These are phyloP conservation scores for Isatis tinctoria DNA, from an alignment of 345 rosid genomes.

Conservation along the genomic window DNA sequence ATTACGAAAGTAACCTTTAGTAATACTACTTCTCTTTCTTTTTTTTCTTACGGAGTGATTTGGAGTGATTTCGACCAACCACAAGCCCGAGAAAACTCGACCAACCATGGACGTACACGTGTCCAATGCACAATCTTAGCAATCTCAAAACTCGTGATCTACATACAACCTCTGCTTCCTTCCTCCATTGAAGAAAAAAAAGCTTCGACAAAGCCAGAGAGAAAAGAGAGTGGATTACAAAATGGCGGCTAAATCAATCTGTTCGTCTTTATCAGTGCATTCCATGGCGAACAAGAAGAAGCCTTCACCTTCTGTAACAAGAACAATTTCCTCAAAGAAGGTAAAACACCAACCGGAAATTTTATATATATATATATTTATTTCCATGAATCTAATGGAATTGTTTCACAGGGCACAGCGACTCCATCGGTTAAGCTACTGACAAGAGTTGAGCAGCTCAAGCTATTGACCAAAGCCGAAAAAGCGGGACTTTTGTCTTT, in stretches of 20 bases:
- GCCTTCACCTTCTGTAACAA: slow-evolving; percentile 47
- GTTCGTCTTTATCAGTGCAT: slow-evolving; percentile 35
- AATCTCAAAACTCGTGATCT: slow-evolving; percentile 12
- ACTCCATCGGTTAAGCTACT: slow-evolving; percentile 63
- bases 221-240: background rate
- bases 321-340: slow-evolving; percentile 52
- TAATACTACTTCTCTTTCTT: background rate
- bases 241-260: slow-evolving; percentile 44
- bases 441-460: slow-evolving; percentile 89
- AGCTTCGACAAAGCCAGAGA: background rate
- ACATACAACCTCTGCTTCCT: slow-evolving; percentile 13
- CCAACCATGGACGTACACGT: slow-evolving; percentile 25
- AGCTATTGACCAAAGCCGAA: slow-evolving; percentile 81
- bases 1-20: slow-evolving; percentile 24
- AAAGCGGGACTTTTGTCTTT: slow-evolving; percentile 85
- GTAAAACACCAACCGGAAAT: slow-evolving; percentile 19
- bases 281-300: slow-evolving; percentile 81
- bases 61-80: slow-evolving; percentile 18
- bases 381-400: background rate
- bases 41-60: background rate
- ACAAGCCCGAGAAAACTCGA: background rate
- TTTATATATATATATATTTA: background rate
- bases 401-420: slow-evolving; percentile 11
- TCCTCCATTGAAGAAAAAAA: slow-evolving; percentile 5
- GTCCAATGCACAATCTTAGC: slow-evolving; percentile 21